Conservation (phyloP, 1,139 yeast species). For the Spencermartinsiella ligniputridi region DNA sequence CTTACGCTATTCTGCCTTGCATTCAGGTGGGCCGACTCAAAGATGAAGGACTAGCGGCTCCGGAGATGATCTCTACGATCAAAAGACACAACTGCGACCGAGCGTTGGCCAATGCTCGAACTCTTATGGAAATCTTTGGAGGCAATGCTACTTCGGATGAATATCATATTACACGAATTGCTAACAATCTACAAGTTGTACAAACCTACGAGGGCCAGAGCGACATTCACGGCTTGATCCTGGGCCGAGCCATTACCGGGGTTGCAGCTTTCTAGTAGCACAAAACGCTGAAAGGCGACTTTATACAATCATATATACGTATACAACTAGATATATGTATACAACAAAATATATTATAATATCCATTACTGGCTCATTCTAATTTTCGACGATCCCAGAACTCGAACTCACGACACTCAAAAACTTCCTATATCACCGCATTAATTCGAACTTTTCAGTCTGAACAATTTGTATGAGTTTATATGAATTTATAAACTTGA, state of each 20-base stretch:
- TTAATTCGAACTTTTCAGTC: too few relatives aligned
- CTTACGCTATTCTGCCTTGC: constrained; percentile 39
- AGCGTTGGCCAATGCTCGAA: constrained; percentile 36
- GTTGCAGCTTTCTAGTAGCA: constrained; percentile 37
- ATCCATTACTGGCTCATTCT: too few relatives aligned
- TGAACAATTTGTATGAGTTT: too few relatives aligned
- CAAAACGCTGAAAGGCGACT: too few relatives aligned
- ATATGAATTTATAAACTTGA: too few relatives aligned
- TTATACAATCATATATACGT: too few relatives aligned
- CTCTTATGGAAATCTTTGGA: constrained; percentile 42
- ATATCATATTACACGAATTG: constrained; percentile 42
- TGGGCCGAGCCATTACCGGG: constrained; percentile 43
- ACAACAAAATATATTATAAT: too few relatives aligned
- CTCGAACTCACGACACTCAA: too few relatives aligned
- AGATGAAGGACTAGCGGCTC: constrained; percentile 37
- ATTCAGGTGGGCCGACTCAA: constrained; percentile 42
- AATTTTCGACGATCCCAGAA: too few relatives aligned
- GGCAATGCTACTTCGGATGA: constrained; percentile 44
- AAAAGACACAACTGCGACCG: constrained; percentile 43
- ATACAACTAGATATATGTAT: too few relatives aligned
- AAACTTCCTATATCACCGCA: too few relatives aligned
- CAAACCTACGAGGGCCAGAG: constrained; percentile 46
- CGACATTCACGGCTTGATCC: constrained; percentile 41
- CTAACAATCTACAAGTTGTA: constrained; percentile 41
- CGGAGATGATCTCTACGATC: constrained; percentile 42